Base-by-base conservation (phyloP, 148 eudicot species). In the Fagopyrum esculentum region DNA sequence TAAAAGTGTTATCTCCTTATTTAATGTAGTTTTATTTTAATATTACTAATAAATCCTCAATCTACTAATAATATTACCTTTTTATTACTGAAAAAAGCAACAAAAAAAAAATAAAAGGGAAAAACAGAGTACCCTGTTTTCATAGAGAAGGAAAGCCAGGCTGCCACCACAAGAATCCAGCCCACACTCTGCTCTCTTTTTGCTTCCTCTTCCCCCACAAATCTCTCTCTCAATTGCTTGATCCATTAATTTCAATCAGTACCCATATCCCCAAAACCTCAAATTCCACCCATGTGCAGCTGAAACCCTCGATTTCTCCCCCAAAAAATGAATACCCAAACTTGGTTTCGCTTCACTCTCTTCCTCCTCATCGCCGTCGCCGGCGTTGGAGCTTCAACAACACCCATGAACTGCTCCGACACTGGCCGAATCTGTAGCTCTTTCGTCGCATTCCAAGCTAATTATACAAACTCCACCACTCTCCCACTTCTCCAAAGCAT, bases 401-500 rank as follows among this genome's bases (percentile, higher is more conserved):
- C 77, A 47, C 93, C 97, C 74, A 75, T 86, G 78, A 87, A 86
- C 80, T 95, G 98, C 63, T 79, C 96, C 2, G 98, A 95, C 81
- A 80, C 93, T 0, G 40, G 72, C 0, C 85, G 98, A 7, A 48
- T 95, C 11, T 95, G 98, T 83, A 80, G 91, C 3, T 92, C 98
- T 6, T 95, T 92, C 74, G 35, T 90, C 45, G 92, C 96, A 15
- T 77, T 92, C 78, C 85, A 84, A 60, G 90, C 96, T 75, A 76
- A 75, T 1, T 56, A 86, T 4, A 66, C 90, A 56, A 82, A 85
- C 81, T 49, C 77, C 76, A 74, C 63, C 17, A 81, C 91, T 40
- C 86, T 90, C 0, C 60, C 88, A 0, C 81, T 92, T 45, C 84
- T 89, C 54, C 84, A 80, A 78, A 89, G 93, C 86, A 95, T 95